Evolutionary conservation across 176 grass and related monocot species (phyloP).

Genomic region (Saccharum spontaneum): DNA sequence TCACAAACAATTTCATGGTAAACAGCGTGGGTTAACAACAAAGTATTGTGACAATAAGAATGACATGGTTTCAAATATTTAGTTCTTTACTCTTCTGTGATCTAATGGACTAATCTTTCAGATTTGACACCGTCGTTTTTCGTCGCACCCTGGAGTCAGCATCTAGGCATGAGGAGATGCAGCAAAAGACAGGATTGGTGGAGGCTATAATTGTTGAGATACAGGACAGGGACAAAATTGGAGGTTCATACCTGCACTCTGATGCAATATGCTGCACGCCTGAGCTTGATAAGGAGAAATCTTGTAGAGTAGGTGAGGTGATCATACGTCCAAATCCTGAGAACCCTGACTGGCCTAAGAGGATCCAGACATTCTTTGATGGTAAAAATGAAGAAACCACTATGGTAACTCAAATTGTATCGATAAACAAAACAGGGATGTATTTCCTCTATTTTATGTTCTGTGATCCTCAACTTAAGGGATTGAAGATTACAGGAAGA

Average conservation of each 20-base stretch:
- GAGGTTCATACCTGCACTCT: constrained; percentile 81
- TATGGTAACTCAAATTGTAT: constrained; percentile 63
- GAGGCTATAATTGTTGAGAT: constrained; percentile 98
- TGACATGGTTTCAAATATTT: neutral
- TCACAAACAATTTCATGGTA: neutral
- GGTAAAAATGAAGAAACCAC: constrained; percentile 62
- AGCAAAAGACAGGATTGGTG: constrained; percentile 91
- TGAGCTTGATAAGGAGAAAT: constrained; percentile 65
- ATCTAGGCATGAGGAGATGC: constrained; percentile 67
- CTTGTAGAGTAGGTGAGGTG: constrained; percentile 84
- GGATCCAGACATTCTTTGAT: constrained; percentile 95
- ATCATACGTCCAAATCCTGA: constrained; percentile 90
- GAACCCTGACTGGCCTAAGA: constrained; percentile 81
- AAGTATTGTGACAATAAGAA: neutral
- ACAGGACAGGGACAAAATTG: constrained; percentile 94
- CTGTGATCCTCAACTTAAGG: constrained; percentile 84
- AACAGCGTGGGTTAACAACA: neutral
- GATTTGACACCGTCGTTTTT: constrained; percentile 89
- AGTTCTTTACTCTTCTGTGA: constrained; percentile 5
- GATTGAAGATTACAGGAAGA: constrained; percentile 75
- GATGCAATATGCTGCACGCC: constrained; percentile 89
- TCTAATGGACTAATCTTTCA: constrained; percentile 41
- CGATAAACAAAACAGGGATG: constrained; percentile 90
- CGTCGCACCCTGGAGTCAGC: constrained; percentile 70
- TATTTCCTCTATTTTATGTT: constrained; percentile 99